phyloP scores from a whole-genome alignment of 352 stramenopile species.

The Pythium phragmitis region DNA sequence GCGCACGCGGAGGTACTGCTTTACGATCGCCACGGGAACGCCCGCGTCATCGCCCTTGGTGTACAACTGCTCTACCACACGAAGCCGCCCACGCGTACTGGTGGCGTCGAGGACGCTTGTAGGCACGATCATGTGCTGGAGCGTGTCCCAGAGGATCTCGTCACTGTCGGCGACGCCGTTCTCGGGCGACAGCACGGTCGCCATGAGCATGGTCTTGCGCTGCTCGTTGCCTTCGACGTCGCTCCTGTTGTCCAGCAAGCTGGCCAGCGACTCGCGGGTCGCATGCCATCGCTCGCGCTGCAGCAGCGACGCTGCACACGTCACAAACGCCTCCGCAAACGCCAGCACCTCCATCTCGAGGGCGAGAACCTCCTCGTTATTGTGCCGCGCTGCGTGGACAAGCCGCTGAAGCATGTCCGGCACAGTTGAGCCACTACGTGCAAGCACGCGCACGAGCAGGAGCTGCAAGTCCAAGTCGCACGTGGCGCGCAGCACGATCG shows the following conservation, averaged over 20 bases:
- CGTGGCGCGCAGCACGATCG: constrained; percentile 36
- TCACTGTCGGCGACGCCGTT: constrained; percentile 31
- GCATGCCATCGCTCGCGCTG: constrained; percentile 21
- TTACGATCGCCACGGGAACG: background rate
- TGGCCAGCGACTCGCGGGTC: constrained; percentile 23
- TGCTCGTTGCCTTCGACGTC: constrained; percentile 58
- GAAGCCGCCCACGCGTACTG: background rate
- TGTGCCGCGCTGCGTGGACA: background rate
- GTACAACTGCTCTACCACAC: constrained; percentile 7
- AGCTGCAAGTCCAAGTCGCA: constrained; percentile 39
- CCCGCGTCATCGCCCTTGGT: background rate
- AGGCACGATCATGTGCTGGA: constrained; percentile 14
- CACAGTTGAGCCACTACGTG: constrained; percentile 21
- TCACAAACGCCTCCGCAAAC: constrained; percentile 25
- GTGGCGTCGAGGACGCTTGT: background rate
- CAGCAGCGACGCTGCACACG: constrained; percentile 10
- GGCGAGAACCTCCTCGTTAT: background rate
- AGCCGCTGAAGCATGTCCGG: constrained; percentile 17
- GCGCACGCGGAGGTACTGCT: constrained; percentile 17
- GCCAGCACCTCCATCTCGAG: constrained; percentile 15
- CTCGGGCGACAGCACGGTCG: constrained; percentile 36
- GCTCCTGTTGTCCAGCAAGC: constrained; percentile 37
- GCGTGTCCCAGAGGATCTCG: constrained; percentile 29
- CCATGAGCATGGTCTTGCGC: constrained; percentile 53
- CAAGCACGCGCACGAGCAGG: constrained; percentile 19